A percentile compares a stretch with the other conserved stretches of the same genome.
Conservation (phyloP, 2,329 filamentous ascomycete species). For the Alternaria atra region DNA sequence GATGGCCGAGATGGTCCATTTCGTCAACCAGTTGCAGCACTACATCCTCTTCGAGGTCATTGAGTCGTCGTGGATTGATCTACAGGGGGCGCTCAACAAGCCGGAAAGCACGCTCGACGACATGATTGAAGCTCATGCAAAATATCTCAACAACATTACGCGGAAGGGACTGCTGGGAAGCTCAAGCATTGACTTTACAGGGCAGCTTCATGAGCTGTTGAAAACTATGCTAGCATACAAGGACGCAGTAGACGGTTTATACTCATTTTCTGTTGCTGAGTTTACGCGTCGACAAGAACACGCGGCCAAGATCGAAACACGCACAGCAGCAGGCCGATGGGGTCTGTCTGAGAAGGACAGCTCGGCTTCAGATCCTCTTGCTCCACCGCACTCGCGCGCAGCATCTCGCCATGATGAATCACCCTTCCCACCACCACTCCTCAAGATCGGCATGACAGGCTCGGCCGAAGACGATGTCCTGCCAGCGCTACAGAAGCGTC, state of each 20-base stretch:
- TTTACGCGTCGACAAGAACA: conserved; percentile 91
- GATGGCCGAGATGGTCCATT: conserved; percentile 98
- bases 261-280: conserved; percentile 93
- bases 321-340: conserved; percentile 71
- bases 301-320: conserved; percentile 74
- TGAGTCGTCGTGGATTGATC: conserved; percentile 91
- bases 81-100: conserved; percentile 82
- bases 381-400: conserved; percentile 25
- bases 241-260: conserved; percentile 91
- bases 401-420: conserved; percentile 48
- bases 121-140: conserved; percentile 88
- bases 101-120: conserved; percentile 94
- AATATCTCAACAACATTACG: conserved; percentile 92
- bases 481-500: conserved; percentile 75
- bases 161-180: conserved; percentile 93
- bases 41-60: conserved; percentile 99
- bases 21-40: conserved; percentile 95
- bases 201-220: conserved; percentile 89
- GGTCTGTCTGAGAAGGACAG: conserved; percentile 65
- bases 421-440: conserved; percentile 55
- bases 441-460: conserved; percentile 46
- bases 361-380: conserved; percentile 36
- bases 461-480: conserved; percentile 70
- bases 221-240: conserved; percentile 94
- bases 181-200: conserved; percentile 75